phyloP scores from a whole-genome alignment of 768 basidiomycete species.

The Hirschioporus abietinus region DNA sequence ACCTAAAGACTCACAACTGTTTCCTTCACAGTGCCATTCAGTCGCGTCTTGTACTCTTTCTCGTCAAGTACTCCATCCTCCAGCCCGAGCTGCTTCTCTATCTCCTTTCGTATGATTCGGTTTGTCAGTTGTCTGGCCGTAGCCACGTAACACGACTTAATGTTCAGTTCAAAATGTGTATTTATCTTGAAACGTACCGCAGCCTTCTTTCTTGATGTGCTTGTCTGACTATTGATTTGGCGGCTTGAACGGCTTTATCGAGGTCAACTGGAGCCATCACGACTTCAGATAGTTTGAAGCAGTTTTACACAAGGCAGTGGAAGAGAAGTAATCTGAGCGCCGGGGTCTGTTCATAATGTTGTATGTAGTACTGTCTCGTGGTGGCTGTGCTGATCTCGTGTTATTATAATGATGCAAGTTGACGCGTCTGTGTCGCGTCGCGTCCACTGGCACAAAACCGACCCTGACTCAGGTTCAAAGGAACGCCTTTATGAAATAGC shows the following conservation, averaged over 20 bases:
- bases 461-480: too few relatives aligned
- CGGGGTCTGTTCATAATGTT: too few relatives aligned
- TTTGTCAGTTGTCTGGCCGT: constrained; percentile 39
- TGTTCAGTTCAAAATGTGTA: neutral
- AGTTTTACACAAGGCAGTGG: too few relatives aligned
- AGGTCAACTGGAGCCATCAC: neutral
- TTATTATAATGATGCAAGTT: too few relatives aligned
- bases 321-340: too few relatives aligned
- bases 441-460: too few relatives aligned
- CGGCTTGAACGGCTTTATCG: neutral
- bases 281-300: neutral
- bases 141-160: neutral
- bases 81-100: constrained; percentile 45
- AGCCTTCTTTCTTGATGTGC: constrained; percentile 7
- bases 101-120: constrained; percentile 42
- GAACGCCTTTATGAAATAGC: too few relatives aligned
- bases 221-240: neutral
- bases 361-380: too few relatives aligned
- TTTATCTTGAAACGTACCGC: neutral
- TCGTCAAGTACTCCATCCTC: constrained; percentile 37
- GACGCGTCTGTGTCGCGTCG: too few relatives aligned
- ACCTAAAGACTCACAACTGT: constrained; percentile 27
- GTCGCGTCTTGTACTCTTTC: constrained; percentile 37
- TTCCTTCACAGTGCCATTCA: constrained; percentile 39
- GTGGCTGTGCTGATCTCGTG: too few relatives aligned